Conservation (phyloP, 331 rosid species). For the Erythrophleum ivorense region DNA sequence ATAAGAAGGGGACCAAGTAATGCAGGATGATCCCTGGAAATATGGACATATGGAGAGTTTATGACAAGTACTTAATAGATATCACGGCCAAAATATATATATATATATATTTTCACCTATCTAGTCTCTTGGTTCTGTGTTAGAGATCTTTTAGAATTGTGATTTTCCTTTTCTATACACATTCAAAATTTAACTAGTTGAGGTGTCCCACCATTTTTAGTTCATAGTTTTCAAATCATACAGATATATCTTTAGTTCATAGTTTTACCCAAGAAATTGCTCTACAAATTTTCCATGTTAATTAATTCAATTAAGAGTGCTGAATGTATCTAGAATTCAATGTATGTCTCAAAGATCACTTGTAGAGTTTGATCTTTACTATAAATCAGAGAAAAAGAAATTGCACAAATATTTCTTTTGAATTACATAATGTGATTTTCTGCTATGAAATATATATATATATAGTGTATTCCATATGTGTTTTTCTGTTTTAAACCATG, state of each 20-base stretch:
- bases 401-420: conserved; percentile 5
- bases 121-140: conserved; percentile 32
- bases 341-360: conserved; percentile 3
- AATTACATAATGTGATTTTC: background rate
- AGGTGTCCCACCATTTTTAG: conserved; percentile 2
- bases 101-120: background rate
- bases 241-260: conserved; percentile 2
- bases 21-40: conserved; percentile 53
- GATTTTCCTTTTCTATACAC: conserved; percentile 14
- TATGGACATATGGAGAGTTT: conserved; percentile 41
- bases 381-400: background rate
- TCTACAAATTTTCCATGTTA: background rate
- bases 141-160: conserved; percentile 28
- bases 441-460: conserved; percentile 15
- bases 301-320: conserved; percentile 2
- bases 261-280: background rate
- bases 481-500: conserved; percentile 4
- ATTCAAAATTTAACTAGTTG: background rate
- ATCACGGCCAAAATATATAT: conserved; percentile 35
- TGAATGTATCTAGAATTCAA: conserved; percentile 14
- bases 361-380: conserved; percentile 14
- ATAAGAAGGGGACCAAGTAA: conserved; percentile 50
- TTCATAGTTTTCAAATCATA: background rate
- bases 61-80: conserved; percentile 36
- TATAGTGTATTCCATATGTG: conserved; percentile 15